A percentile compares a stretch with the other conserved stretches of the same genome.
Evolutionary conservation across 768 basidiomycete genomes (phyloP).

Genomic region (Cantharellus cinnabarinus): DNA sequence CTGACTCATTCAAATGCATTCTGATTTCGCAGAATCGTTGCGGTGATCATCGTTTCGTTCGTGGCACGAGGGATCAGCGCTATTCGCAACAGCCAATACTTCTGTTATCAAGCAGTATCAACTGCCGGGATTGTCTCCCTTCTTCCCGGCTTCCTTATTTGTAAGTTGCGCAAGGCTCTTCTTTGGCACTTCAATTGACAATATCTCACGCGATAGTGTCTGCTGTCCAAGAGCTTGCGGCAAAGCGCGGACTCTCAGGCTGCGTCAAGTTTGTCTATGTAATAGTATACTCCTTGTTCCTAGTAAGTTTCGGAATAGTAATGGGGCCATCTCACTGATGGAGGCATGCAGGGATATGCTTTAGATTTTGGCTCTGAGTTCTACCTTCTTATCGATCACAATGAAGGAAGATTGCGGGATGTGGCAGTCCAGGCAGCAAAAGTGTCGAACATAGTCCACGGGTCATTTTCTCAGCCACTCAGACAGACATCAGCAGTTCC

Average conservation of each 20-base stretch:
- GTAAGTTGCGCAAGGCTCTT: slow-evolving; percentile 23
- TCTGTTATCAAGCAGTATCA: slow-evolving; percentile 85
- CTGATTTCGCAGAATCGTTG: slow-evolving; percentile 38
- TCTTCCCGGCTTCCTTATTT: slow-evolving; percentile 66
- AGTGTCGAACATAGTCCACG: slow-evolving; percentile 11
- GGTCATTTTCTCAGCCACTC: background rate
- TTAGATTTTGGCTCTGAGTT: slow-evolving; percentile 70
- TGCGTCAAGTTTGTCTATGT: slow-evolving; percentile 33
- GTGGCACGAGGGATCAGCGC: slow-evolving; percentile 64
- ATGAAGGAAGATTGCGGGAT: slow-evolving; percentile 24
- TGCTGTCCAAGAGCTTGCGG: slow-evolving; percentile 65
- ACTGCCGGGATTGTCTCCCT: slow-evolving; percentile 75
- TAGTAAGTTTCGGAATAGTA: slow-evolving; percentile 14
- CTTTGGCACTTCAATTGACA: background rate
- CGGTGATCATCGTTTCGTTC: slow-evolving; percentile 66
- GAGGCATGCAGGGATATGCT: slow-evolving; percentile 37
- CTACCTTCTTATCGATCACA: slow-evolving; percentile 47
- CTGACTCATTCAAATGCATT: slow-evolving; percentile 6
- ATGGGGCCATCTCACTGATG: background rate
- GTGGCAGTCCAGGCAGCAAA: slow-evolving; percentile 36
- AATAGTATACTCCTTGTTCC: slow-evolving; percentile 66
- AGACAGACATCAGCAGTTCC: background rate
- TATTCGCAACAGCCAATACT: slow-evolving; percentile 32
- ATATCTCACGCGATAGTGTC: slow-evolving; percentile 31
- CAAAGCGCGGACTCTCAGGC: slow-evolving; percentile 67